Conservation (phyloP, 805 yeast genomes). For the Lipomyces anomalus region DNA sequence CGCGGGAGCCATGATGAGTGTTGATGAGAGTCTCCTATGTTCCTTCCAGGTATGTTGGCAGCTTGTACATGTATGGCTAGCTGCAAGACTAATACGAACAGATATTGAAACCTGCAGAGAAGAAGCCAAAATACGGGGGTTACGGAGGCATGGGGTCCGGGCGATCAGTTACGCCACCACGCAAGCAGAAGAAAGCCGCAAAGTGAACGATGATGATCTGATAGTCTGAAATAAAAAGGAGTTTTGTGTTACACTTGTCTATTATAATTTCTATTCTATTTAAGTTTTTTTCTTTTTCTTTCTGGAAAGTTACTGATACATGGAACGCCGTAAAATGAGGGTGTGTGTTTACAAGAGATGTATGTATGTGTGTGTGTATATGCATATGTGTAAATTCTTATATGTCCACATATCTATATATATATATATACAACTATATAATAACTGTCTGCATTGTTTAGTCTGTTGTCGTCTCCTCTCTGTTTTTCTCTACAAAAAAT, state of each 20-base stretch:
- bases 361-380: not conserved
- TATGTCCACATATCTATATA: too few species aligned
- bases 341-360: not conserved
- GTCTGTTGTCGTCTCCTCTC: too few species aligned
- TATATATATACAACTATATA: too few species aligned
- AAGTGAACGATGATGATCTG: constrained; percentile 1
- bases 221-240: not conserved
- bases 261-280: not conserved
- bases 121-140: constrained; percentile 70
- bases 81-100: too few species aligned
- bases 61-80: not conserved
- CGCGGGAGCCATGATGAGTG: constrained; percentile 99
- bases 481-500: too few species aligned
- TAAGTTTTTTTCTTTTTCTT: not conserved
- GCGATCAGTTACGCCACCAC: constrained; percentile 6
- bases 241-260: not conserved
- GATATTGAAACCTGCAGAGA: constrained; percentile 96
- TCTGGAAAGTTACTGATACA: not conserved
- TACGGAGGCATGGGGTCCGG: constrained; percentile 33
- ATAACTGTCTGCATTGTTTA: not conserved
- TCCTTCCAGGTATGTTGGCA: constrained; percentile 50
- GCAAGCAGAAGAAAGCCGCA: constrained; percentile 19
- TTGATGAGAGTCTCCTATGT: constrained; percentile 91
- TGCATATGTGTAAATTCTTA: not conserved
- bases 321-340: not conserved